Conservation (phyloP, 139 green algal genomes). For the Marvania coccoides region DNA sequence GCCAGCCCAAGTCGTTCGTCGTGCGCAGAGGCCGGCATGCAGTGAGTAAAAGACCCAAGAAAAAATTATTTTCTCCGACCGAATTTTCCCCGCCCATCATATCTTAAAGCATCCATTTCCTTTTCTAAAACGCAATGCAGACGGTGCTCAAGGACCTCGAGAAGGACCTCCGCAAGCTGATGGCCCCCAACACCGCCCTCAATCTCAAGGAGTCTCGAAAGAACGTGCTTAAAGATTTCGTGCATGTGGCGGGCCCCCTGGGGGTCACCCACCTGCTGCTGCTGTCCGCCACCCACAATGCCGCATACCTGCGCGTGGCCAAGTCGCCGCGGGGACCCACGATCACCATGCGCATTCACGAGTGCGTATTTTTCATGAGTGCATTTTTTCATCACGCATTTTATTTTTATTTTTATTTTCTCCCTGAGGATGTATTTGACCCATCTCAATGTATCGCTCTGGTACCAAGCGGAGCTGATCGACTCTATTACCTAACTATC, state of each 20-base stretch:
- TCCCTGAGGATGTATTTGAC: too few relatives aligned
- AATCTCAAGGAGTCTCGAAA: conserved; percentile 71
- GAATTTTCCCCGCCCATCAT: too few relatives aligned
- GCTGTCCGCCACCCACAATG: conserved; percentile 76
- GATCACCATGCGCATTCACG: conserved; percentile 73
- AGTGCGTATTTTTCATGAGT: too few relatives aligned
- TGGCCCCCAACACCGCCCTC: conserved; percentile 86
- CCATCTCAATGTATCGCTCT: too few relatives aligned
- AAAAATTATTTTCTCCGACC: not conserved
- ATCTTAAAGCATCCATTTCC: not conserved
- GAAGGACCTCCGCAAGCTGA: conserved; percentile 81
- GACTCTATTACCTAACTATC: too few relatives aligned
- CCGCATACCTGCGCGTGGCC: conserved; percentile 77
- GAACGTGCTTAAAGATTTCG: conserved; percentile 94
- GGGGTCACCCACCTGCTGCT: conserved; percentile 95
- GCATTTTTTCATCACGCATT: too few relatives aligned
- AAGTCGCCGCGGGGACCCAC: conserved; percentile 89
- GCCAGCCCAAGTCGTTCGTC: conserved; percentile 74
- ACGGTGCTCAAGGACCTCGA: conserved; percentile 69
- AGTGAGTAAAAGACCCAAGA: too few relatives aligned
- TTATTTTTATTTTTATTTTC: too few relatives aligned
- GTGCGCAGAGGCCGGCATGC: conserved; percentile 67
- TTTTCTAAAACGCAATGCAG: conserved; percentile 27
- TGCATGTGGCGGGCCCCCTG: conserved; percentile 87
- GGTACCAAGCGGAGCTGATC: too few relatives aligned